Percentiles rank a stretch among this genome's conserved stretches.
Evolutionary conservation across 768 basidiomycete genomes (phyloP).

Genomic region (Mycena olivaceomarginata): DNA sequence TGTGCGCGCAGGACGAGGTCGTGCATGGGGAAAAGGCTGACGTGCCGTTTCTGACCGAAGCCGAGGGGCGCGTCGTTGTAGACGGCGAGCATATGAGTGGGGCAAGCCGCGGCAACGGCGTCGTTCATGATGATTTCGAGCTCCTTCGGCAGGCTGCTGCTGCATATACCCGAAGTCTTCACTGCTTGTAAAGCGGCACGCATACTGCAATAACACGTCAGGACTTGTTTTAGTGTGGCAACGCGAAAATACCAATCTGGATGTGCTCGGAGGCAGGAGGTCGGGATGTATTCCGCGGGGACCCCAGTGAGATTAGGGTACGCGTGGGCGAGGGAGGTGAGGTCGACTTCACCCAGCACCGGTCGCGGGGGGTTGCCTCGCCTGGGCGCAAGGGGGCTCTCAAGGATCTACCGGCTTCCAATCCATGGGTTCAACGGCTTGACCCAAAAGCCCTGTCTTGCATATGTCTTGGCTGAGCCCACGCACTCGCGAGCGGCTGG

Average conservation of each 20-base stretch:
- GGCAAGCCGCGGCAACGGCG: constrained; percentile 41
- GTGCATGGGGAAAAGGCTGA: constrained; percentile 65
- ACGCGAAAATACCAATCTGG: constrained; percentile 36
- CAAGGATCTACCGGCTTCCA: too few species aligned
- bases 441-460: too few species aligned
- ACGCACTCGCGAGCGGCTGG: too few species aligned
- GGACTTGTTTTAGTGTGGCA: constrained; percentile 3
- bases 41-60: constrained; percentile 46
- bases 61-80: constrained; percentile 51
- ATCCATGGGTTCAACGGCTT: too few species aligned
- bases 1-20: constrained; percentile 63
- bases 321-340: constrained; percentile 27
- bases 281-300: constrained; percentile 46
- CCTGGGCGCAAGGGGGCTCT: too few species aligned
- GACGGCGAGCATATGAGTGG: constrained; percentile 61
- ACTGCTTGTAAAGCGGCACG: constrained; percentile 36
- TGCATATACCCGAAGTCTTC: not conserved
- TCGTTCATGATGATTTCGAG: constrained; percentile 51
- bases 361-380: constrained; percentile 31
- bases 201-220: constrained; percentile 41
- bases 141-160: constrained; percentile 44
- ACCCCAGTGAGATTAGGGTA: constrained; percentile 43
- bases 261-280: constrained; percentile 29
- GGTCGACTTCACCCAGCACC: constrained; percentile 43
- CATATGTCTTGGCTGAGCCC: too few species aligned